These are phyloP conservation scores for Suillus discolor DNA, from an alignment of 768 basidiomycete species.

Conservation along the genomic window DNA sequence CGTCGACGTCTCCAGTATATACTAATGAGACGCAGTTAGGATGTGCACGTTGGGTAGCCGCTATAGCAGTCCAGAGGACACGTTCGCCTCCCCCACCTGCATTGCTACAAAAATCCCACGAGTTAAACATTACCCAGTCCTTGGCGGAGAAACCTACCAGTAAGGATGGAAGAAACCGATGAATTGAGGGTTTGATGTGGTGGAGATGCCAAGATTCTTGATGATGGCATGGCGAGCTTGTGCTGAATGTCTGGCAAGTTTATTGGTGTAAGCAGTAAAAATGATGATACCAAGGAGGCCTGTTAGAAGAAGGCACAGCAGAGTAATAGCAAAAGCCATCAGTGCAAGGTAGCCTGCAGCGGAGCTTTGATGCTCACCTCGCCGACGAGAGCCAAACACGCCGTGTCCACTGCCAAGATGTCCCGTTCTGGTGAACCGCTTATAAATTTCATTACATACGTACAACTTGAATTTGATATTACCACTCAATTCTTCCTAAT, in stretches of 20 bases:
- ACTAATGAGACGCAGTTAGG: conserved; percentile 72
- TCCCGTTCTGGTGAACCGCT: too few species aligned
- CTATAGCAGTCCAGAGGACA: conserved; percentile 91
- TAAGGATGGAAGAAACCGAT: conserved; percentile 93
- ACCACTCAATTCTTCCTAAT: too few species aligned
- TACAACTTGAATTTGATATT: too few species aligned
- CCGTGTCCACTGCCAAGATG: too few species aligned
- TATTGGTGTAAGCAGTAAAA: conserved; percentile 29
- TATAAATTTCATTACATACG: too few species aligned
- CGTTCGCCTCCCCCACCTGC: conserved; percentile 97
- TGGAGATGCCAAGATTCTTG: conserved; percentile 14
- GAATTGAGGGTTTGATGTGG: conserved; percentile 36
- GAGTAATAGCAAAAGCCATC: not conserved
- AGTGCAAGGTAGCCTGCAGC: not conserved
- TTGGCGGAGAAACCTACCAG: conserved; percentile 57
- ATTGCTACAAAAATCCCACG: conserved; percentile 61
- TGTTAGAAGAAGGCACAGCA: conserved; percentile 21
- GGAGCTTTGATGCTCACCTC: not conserved
- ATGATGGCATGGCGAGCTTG: conserved; percentile 25
- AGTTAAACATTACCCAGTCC: conserved; percentile 19
- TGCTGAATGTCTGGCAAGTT: conserved; percentile 23
- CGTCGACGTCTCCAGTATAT: conserved; percentile 87
- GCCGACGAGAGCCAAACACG: not conserved
- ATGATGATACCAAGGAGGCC: conserved; percentile 16
- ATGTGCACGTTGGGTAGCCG: conserved; percentile 69